Percentiles rank a stretch among this genome's conserved stretches.
Conservation (phyloP, 176 grass and related monocot species). For the Triticum timopheevii region DNA sequence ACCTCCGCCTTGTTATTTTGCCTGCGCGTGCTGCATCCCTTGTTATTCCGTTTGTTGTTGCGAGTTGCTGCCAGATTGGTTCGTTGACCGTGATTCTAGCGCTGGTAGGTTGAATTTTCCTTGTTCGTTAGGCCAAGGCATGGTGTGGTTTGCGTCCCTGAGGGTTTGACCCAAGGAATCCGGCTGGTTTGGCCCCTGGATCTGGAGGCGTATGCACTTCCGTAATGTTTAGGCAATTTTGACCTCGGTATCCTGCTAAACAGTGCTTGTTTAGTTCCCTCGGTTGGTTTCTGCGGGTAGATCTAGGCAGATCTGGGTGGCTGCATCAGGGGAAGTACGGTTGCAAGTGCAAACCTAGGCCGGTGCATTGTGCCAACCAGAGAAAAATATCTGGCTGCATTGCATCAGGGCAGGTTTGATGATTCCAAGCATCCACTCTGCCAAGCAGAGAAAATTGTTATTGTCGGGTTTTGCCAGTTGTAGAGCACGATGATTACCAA, state of each 20-base stretch:
- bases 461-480: not conserved
- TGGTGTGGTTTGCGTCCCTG: not conserved
- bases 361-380: not conserved
- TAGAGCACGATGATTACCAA: not conserved
- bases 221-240: not conserved
- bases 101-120: not conserved
- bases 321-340: not conserved
- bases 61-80: not conserved
- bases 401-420: not conserved
- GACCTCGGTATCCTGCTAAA: not conserved
- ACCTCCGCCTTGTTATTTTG: not conserved
- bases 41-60: not conserved
- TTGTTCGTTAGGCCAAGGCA: no score
- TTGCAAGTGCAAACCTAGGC: not conserved
- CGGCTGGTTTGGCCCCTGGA: not conserved
- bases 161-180: constrained; percentile 9
- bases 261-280: not conserved
- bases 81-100: not conserved
- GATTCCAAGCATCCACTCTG: not conserved
- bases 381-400: not conserved
- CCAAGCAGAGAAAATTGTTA: not conserved
- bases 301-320: constrained; percentile 42
- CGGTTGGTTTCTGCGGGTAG: not conserved
- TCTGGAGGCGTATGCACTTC: not conserved
- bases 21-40: not conserved